phyloP scores from a whole-genome alignment of 2,329 filamentous ascomycete species.

The Ilyonectria robusta region DNA sequence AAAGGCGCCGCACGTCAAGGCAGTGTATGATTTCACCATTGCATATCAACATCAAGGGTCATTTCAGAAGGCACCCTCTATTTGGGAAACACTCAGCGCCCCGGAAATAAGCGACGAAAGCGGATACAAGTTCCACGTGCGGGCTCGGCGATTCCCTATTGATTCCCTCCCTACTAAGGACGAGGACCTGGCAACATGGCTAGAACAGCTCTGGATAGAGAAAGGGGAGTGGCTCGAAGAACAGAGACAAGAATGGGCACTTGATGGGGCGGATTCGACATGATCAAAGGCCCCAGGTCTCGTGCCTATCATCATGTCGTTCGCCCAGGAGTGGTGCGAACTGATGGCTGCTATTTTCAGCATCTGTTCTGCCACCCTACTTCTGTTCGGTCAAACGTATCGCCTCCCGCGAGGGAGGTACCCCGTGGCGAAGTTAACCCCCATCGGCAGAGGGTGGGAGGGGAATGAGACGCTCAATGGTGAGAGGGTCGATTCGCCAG shows the following conservation, averaged over 20 bases:
- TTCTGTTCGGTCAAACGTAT: slow-evolving; percentile 6
- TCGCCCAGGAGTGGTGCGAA: not conserved
- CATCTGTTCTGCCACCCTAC: slow-evolving; percentile 14
- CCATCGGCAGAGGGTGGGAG: slow-evolving; percentile 5
- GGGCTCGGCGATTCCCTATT: slow-evolving; percentile 64
- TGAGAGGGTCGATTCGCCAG: slow-evolving; percentile 27
- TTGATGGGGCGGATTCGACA: slow-evolving; percentile 25
- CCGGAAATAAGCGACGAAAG: slow-evolving; percentile 53
- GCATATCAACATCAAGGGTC: slow-evolving; percentile 62
- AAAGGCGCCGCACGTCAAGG: slow-evolving; percentile 64
- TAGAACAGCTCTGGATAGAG: slow-evolving; percentile 67
- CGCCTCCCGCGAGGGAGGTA: not conserved
- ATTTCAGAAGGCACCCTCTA: slow-evolving; percentile 64
- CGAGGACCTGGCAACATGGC: slow-evolving; percentile 64
- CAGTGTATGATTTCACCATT: slow-evolving; percentile 70
- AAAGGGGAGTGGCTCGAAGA: slow-evolving; percentile 67
- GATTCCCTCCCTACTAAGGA: slow-evolving; percentile 63
- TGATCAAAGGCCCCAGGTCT: slow-evolving; percentile 13
- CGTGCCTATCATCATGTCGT: slow-evolving; percentile 10
- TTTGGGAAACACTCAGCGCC: slow-evolving; percentile 67
- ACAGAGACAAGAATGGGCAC: slow-evolving; percentile 38
- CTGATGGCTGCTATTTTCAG: slow-evolving; percentile 28
- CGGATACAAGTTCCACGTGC: slow-evolving; percentile 65
- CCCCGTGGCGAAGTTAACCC: not conserved
- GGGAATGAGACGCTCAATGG: slow-evolving; percentile 18